These are phyloP conservation scores for Aspergillus piperis DNA, from an alignment of 2,329 filamentous ascomycete genomes.

Conservation along the genomic window DNA sequence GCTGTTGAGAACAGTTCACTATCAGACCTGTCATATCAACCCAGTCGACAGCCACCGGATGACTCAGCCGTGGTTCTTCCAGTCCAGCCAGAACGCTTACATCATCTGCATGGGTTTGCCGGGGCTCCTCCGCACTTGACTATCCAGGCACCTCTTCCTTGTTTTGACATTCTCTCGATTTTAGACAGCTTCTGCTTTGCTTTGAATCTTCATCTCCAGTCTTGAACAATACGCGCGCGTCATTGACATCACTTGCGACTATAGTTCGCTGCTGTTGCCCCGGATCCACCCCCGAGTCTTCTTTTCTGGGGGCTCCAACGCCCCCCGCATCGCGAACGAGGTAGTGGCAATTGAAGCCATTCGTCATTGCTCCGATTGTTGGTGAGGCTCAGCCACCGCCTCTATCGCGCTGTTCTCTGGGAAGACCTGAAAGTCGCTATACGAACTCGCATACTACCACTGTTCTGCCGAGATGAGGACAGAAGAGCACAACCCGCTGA, in stretches of 20 bases:
- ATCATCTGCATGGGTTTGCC: slow-evolving; percentile 8
- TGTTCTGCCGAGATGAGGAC: slow-evolving; percentile 26
- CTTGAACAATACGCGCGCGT: not conserved
- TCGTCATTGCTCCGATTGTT: not conserved
- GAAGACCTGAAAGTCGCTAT: not conserved
- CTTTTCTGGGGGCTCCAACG: slow-evolving; percentile 8
- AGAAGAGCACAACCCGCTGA: slow-evolving; percentile 33
- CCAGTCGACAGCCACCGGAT: not conserved
- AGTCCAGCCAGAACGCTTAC: slow-evolving; percentile 4
- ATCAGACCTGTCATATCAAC: too few relatives aligned
- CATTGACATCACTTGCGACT: not conserved
- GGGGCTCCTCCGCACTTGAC: slow-evolving; percentile 4
- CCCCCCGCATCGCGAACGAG: slow-evolving; percentile 11
- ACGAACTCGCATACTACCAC: not conserved
- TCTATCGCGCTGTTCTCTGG: not conserved
- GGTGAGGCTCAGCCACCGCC: not conserved
- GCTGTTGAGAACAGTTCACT: too few relatives aligned
- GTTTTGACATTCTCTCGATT: not conserved
- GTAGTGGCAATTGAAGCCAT: slow-evolving; percentile 7
- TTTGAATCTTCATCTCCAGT: not conserved
- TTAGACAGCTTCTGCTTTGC: not conserved
- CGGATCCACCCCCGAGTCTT: not conserved
- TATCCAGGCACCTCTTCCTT: not conserved
- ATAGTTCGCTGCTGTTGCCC: not conserved
- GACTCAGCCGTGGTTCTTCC: slow-evolving; percentile 1